These are phyloP conservation scores for Ampelocalamus luodianensis DNA, from an alignment of 176 grass and related monocot genomes.

Conservation along the genomic window DNA sequence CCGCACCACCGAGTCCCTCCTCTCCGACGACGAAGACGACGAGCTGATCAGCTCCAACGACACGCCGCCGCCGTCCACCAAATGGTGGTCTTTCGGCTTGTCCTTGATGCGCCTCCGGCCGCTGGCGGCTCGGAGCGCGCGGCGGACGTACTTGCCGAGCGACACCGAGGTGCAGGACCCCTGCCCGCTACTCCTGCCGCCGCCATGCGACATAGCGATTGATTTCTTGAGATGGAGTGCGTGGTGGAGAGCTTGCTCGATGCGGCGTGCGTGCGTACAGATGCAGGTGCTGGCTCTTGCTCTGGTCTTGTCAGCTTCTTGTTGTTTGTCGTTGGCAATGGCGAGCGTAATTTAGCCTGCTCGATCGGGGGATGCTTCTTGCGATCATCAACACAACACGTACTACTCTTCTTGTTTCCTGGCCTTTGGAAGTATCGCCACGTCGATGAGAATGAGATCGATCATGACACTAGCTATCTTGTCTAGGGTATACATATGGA, in stretches of 20 bases:
- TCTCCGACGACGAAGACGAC: background rate
- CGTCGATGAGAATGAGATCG: background rate
- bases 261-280: no score
- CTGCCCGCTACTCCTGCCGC: background rate
- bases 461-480: background rate
- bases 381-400: conserved; percentile 36
- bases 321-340: background rate
- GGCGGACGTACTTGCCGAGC: conserved; percentile 32
- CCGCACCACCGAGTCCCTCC: conserved; percentile 46
- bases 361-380: background rate
- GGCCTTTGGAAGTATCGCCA: conserved; percentile 11
- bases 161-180: conserved; percentile 22
- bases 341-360: background rate
- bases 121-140: background rate
- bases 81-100: background rate
- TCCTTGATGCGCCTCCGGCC: no score
- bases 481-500: background rate
- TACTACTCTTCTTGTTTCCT: conserved; percentile 23
- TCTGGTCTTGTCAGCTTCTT: conserved; percentile 12
- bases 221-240: no score
- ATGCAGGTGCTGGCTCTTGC: background rate
- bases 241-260: conserved; percentile 27
- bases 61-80: background rate
- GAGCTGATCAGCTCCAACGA: conserved; percentile 33
- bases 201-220: conserved; percentile 11